Percentiles rank a stretch among this genome's conserved stretches.
Evolutionary conservation across 331 rosid genomes (phyloP).

Genomic region (Cydonia oblonga): DNA sequence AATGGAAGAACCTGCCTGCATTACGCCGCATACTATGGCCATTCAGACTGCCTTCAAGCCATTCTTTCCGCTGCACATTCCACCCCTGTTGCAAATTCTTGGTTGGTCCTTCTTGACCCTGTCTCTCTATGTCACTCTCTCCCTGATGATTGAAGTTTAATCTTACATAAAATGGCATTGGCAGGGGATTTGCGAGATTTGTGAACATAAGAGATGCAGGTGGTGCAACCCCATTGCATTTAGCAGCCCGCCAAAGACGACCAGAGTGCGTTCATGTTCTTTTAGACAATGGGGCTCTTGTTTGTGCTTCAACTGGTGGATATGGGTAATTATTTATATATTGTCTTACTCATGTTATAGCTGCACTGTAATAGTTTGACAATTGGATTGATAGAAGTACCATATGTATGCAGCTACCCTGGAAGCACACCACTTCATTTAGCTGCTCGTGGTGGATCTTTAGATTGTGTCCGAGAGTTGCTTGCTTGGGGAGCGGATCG

Average conservation of each 20-base stretch:
- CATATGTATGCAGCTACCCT: conserved; percentile 47
- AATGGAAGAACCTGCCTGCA: conserved; percentile 80
- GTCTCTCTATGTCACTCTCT: neutral
- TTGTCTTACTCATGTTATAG: neutral
- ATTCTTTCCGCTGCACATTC: conserved; percentile 73
- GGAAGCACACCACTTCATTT: conserved; percentile 85
- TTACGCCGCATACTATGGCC: conserved; percentile 74
- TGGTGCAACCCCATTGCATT: conserved; percentile 82
- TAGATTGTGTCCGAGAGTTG: conserved; percentile 69
- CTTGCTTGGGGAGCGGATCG: conserved; percentile 92
- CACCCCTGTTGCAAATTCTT: conserved; percentile 58
- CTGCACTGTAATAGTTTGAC: conserved; percentile 5
- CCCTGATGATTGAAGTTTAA: neutral
- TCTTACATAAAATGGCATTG: conserved; percentile 11
- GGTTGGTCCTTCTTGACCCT: conserved; percentile 27
- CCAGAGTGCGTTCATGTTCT: conserved; percentile 57
- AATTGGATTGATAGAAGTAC: conserved; percentile 24
- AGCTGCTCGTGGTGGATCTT: conserved; percentile 75
- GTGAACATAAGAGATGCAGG: conserved; percentile 84
- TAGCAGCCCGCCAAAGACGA: conserved; percentile 62
- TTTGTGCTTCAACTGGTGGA: conserved; percentile 68
- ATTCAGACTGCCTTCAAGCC: conserved; percentile 58
- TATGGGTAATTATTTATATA: conserved; percentile 37
- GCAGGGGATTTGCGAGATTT: conserved; percentile 82
- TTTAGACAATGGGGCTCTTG: conserved; percentile 76